Base-by-base conservation (phyloP, 192 early-diverging fungal species). In the Fimicolochytrium jonesii region DNA sequence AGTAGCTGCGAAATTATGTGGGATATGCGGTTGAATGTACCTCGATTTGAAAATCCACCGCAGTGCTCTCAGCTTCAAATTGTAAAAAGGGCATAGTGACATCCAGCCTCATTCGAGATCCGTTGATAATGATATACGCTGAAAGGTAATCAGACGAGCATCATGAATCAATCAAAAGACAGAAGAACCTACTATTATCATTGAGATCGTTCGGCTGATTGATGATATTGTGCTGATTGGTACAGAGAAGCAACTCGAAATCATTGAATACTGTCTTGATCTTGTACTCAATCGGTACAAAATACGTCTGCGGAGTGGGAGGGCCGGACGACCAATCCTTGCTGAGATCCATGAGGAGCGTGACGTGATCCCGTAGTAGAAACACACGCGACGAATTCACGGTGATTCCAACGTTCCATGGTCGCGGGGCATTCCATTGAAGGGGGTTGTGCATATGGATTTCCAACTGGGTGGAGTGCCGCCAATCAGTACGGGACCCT, bases 141-240 rank as follows among this genome's bases (percentile, higher is more conserved):
- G 18, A 26, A 37, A 17, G 33, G 5, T 28, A 50, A 26, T 23
- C 30, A 50, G 23, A 10, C 46, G 46, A 9, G 11, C 46, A 22
- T 48, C 6, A 20, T n/a, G 7, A n/a, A 18, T 11, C 23, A 51
- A 64, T 58, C 22, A 61, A 47, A 34, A 6, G n/a, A 54, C 45
- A 22, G 31, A 4, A 22, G n/a, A 52, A 49, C 73, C 22, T 78
- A 88, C 88, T 75, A 62, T 92, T 92, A 41, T 92, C 88, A 31
- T 85, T 80, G 7, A 76, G 61, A 26, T 86, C 83, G 20, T 77
- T 86, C 17, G 86, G 85, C 59, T 83, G 73, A 60, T 87, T 78
- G 54, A 92, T 88, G 6, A 92, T 83, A 63, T 92, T 90, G 52
- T 85, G 74, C 43, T 88, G 84, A 62, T 92, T 92, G 18, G 84